These are phyloP conservation scores for Penicillium sp. DNA, from an alignment of 2,329 filamentous ascomycete species.

Conservation along the genomic window DNA sequence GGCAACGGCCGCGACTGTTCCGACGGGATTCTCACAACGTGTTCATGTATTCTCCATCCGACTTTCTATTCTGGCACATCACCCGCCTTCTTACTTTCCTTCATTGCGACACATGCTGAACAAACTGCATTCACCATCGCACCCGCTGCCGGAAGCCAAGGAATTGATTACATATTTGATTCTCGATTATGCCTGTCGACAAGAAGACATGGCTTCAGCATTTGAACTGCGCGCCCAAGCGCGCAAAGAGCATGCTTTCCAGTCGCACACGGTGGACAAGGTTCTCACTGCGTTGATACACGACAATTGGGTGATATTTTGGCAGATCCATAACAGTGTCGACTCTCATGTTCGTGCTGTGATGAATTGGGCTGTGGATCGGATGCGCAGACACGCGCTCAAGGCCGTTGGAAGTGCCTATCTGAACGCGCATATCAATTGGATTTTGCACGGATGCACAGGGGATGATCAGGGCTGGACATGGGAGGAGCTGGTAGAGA, in stretches of 20 bases:
- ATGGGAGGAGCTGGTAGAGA: conserved; percentile 71
- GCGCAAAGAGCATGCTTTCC: conserved; percentile 56
- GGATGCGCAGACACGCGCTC: conserved; percentile 73
- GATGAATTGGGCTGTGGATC: conserved; percentile 77
- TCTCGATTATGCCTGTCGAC: conserved; percentile 84
- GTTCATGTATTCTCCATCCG: conserved; percentile 91
- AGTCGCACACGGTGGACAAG: conserved; percentile 68
- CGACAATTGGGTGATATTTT: conserved; percentile 82
- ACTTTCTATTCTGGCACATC: conserved; percentile 74
- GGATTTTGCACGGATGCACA: conserved; percentile 58
- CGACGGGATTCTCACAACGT: conserved; percentile 80
- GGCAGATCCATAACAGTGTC: conserved; percentile 68
- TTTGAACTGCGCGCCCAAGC: conserved; percentile 62
- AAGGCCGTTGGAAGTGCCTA: conserved; percentile 88
- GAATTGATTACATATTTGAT: conserved; percentile 82
- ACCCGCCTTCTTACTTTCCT: conserved; percentile 87
- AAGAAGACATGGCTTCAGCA: conserved; percentile 72
- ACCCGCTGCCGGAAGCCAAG: conserved; percentile 72
- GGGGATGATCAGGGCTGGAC: conserved; percentile 45
- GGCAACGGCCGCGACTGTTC: conserved; percentile 66
- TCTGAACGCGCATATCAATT: conserved; percentile 73
- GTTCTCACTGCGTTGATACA: conserved; percentile 71
- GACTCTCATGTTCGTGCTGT: conserved; percentile 79
- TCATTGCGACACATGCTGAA: conserved; percentile 79
- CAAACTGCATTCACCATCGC: conserved; percentile 63